Conservation (phyloP, 352 stramenopile genomes). For the Phytophthora cactorum region DNA sequence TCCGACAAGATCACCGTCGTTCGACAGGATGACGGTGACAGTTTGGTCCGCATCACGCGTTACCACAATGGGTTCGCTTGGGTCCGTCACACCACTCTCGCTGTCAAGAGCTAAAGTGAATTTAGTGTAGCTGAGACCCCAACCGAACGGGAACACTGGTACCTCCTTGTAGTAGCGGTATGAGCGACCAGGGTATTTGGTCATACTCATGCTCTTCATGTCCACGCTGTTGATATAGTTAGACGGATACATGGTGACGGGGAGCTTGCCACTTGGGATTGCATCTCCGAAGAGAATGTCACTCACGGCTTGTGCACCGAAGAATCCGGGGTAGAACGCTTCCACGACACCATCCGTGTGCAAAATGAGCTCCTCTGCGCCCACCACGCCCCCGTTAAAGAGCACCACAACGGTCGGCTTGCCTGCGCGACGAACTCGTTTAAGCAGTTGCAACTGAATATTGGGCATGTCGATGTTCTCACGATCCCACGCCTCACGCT, state of each 20-base stretch:
- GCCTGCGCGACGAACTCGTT: constrained; percentile 58
- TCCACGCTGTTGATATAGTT: constrained; percentile 75
- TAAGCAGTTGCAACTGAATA: constrained; percentile 81
- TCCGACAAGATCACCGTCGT: constrained; percentile 55
- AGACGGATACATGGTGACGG: constrained; percentile 88
- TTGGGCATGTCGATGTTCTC: constrained; percentile 73
- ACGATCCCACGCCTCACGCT: constrained; percentile 77
- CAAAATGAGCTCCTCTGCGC: constrained; percentile 72
- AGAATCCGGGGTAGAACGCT: constrained; percentile 87
- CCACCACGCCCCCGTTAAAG: constrained; percentile 88
- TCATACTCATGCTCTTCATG: constrained; percentile 94
- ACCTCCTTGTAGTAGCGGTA: constrained; percentile 93
- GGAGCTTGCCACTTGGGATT: constrained; percentile 83
- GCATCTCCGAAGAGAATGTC: constrained; percentile 86
- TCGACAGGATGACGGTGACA: constrained; percentile 60
- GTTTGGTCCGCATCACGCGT: constrained; percentile 46
- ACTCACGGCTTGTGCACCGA: constrained; percentile 77
- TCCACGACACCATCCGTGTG: constrained; percentile 73
- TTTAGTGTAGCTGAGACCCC: constrained; percentile 90
- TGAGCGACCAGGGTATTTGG: constrained; percentile 85
- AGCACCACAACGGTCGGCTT: constrained; percentile 87
- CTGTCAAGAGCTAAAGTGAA: constrained; percentile 55
- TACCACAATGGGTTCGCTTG: constrained; percentile 35
- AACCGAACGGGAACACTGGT: constrained; percentile 91
- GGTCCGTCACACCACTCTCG: constrained; percentile 8